These are phyloP conservation scores for Plasmopara viticola DNA, from an alignment of 352 stramenopile genomes.

Conservation along the genomic window DNA sequence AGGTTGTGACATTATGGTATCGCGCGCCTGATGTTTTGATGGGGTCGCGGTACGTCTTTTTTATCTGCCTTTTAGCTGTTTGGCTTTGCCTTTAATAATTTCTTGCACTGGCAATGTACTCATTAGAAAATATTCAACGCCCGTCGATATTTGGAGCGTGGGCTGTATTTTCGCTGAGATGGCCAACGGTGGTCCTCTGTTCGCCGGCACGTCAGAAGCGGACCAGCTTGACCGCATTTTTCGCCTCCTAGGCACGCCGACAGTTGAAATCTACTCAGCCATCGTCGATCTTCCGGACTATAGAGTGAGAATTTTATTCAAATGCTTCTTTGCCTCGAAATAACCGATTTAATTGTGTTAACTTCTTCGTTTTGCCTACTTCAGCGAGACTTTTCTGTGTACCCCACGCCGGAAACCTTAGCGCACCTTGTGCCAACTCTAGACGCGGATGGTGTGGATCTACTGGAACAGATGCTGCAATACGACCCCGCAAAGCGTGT, in stretches of 20 bases:
- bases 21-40: constrained; percentile 97
- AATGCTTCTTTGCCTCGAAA: background rate
- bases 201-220: constrained; percentile 94
- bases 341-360: constrained; percentile 4
- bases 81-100: background rate
- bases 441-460: constrained; percentile 86
- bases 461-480: constrained; percentile 89
- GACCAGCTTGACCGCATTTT: constrained; percentile 99
- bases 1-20: constrained; percentile 99
- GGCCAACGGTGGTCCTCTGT: constrained; percentile 89
- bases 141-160: constrained; percentile 99
- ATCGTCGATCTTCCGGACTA: constrained; percentile 97
- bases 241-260: constrained; percentile 93
- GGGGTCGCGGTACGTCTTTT: constrained; percentile 74
- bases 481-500: constrained; percentile 89
- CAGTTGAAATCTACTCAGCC: constrained; percentile 90
- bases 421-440: constrained; percentile 89
- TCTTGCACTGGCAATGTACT: background rate
- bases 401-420: constrained; percentile 83
- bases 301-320: constrained; percentile 42
- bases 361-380: constrained; percentile 2
- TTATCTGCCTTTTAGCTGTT: background rate
- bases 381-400: constrained; percentile 88
- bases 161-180: constrained; percentile 99
- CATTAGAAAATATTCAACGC: constrained; percentile 94